A percentile compares a stretch with the other conserved stretches of the same genome.
These are phyloP conservation scores for Orbilia javanica DNA, from an alignment of 2,329 filamentous ascomycete genomes.

Conservation along the genomic window DNA sequence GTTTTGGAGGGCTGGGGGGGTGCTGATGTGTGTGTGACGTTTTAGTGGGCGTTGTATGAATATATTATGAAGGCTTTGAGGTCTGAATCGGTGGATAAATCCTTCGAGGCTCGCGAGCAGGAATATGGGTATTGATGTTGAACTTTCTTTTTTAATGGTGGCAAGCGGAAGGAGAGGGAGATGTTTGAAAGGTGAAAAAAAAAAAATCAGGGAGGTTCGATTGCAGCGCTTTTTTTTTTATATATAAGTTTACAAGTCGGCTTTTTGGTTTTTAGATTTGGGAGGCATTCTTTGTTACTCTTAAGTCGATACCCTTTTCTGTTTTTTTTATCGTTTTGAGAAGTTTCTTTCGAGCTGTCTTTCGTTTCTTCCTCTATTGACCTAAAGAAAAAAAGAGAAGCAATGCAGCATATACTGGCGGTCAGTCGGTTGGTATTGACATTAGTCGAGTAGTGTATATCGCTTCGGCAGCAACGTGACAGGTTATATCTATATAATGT, in stretches of 20 bases:
- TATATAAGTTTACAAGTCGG: background rate
- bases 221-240: conserved; percentile 22
- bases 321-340: no score
- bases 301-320: conserved; percentile 22
- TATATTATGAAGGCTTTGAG: conserved; percentile 78
- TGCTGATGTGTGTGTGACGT: background rate
- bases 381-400: background rate
- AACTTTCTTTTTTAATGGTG: background rate
- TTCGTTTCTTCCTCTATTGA: background rate
- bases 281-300: conserved; percentile 16
- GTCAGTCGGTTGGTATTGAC: no score
- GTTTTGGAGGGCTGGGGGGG: conserved; percentile 11
- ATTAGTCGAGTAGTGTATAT: no score
- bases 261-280: conserved; percentile 23
- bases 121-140: conserved; percentile 29
- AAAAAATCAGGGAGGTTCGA: background rate
- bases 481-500: no score
- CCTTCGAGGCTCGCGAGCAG: conserved; percentile 24
- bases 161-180: no score
- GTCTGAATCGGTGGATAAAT: background rate
- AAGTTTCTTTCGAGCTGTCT: background rate
- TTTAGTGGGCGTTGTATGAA: conserved; percentile 88
- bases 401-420: background rate
- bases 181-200: no score
- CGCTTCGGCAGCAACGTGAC: no score